Conservation (phyloP, 1,284 basidiomycete genomes). For the Lentinula novae-zelandiae region DNA sequence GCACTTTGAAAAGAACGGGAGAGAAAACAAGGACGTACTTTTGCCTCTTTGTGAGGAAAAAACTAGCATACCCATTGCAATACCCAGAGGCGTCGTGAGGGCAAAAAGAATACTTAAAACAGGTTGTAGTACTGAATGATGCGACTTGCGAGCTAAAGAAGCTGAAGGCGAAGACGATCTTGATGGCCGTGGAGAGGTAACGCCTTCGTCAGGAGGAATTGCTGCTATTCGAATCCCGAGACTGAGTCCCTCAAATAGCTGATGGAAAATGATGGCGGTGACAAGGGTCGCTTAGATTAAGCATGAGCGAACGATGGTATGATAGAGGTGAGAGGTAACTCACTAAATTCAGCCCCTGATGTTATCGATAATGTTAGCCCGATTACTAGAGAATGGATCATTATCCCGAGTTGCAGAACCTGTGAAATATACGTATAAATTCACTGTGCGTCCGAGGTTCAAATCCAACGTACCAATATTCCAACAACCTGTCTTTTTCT, state of each 20-base stretch:
- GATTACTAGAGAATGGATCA: constrained; percentile 80
- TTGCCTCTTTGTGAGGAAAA: constrained; percentile 33
- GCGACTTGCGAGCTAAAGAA: not conserved
- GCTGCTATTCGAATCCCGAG: constrained; percentile 73
- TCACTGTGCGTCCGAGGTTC: not conserved
- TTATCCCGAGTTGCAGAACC: constrained; percentile 76
- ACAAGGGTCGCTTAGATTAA: constrained; percentile 56
- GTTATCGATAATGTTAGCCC: constrained; percentile 70
- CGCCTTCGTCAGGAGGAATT: constrained; percentile 38
- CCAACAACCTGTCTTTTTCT: constrained; percentile 17
- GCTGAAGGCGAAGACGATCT: constrained; percentile 18
- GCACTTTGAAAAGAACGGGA: not conserved
- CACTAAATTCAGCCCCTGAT: constrained; percentile 66
- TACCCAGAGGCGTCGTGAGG: constrained; percentile 66
- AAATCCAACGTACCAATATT: constrained; percentile 10
- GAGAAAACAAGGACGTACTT: not conserved
- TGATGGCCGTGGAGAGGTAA: constrained; percentile 16
- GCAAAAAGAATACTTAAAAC: constrained; percentile 63
- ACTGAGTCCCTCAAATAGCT: constrained; percentile 76
- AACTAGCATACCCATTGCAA: constrained; percentile 49
- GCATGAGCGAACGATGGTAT: not conserved
- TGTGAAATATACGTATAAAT: constrained; percentile 23
- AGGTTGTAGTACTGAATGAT: constrained; percentile 39
- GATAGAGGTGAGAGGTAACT: constrained; percentile 24
- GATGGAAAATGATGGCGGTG: constrained; percentile 73